phyloP scores from a whole-genome alignment of 202 grass and related monocot species.

The Alloteropsis angusta region DNA sequence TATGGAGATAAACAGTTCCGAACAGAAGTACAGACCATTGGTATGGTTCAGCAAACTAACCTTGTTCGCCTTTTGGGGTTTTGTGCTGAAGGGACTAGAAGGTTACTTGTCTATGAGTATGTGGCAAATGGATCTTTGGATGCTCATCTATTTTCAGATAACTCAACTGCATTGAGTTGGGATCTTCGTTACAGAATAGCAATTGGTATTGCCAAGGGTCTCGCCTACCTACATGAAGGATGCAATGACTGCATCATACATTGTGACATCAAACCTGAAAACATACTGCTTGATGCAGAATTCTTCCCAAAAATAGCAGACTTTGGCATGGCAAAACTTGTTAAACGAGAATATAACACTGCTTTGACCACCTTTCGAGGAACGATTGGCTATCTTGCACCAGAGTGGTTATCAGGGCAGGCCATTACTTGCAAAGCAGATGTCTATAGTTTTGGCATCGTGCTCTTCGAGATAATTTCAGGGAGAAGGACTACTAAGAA shows the following conservation, averaged over 20 bases:
- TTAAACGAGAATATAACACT: conserved; percentile 42
- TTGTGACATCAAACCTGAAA: conserved; percentile 66
- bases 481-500: conserved; percentile 38
- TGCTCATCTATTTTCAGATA: no score
- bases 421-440: conserved; percentile 54
- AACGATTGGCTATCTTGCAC: conserved; percentile 66
- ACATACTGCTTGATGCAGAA: conserved; percentile 48
- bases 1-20: conserved; percentile 61
- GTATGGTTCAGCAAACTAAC: conserved; percentile 47
- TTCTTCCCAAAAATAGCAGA: conserved; percentile 52
- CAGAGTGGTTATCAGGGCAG: conserved; percentile 61
- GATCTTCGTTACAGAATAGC: conserved; percentile 23
- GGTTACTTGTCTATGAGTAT: conserved; percentile 49
- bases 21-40: conserved; percentile 60
- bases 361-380: conserved; percentile 49
- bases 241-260: conserved; percentile 63
- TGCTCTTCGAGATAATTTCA: conserved; percentile 61
- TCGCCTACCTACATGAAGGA: conserved; percentile 61
- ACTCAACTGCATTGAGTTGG: no score
- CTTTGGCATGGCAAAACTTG: conserved; percentile 72
- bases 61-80: conserved; percentile 59
- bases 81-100: conserved; percentile 26
- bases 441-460: conserved; percentile 61
- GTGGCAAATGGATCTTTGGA: conserved; percentile 57
- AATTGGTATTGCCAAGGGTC: conserved; percentile 49